phyloP scores from a whole-genome alignment of 345 rosid genomes.

The Brassica napus region Da-Ae NC_063434.1:6977001-6977500 shows the following conservation, averaged over 20 bases:
- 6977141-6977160: constrained; percentile 43
- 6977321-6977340: neutral
- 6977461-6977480: neutral
- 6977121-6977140: constrained; percentile 23
- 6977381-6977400: neutral
- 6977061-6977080: neutral
- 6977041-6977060: neutral
- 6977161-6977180: constrained; percentile 66
- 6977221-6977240: neutral
- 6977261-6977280: neutral
- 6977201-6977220: neutral
- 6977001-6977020: neutral
- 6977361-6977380: neutral
- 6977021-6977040: neutral
- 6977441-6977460: neutral
- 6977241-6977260: neutral
- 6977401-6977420: neutral
- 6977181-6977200: constrained; percentile 23
- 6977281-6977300: neutral
- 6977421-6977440: neutral
- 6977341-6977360: neutral
- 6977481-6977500: neutral
- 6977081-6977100: constrained; percentile 32
- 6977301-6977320: neutral
- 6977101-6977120: constrained; percentile 36